Conservation (phyloP, 352 stramenopile species). For the Globisporangium radiosum region DNA sequence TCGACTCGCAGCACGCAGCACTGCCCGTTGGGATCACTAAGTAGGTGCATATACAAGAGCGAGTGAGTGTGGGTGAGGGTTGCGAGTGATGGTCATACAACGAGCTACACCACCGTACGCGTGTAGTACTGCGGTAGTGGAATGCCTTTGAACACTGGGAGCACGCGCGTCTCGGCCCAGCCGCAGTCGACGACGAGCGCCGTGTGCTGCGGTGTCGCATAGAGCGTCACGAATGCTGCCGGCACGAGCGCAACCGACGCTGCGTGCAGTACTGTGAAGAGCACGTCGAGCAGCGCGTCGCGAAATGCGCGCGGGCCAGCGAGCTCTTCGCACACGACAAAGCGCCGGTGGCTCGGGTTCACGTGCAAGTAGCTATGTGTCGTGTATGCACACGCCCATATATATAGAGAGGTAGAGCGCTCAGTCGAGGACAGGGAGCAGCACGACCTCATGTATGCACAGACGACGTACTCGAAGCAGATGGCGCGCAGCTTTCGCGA, state of each 20-base stretch:
- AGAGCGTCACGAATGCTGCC: conserved; percentile 52
- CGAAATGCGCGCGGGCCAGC: conserved; percentile 51
- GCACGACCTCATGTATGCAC: not conserved
- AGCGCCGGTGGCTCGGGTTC: conserved; percentile 61
- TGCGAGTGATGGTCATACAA: too few relatives aligned
- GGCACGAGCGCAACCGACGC: conserved; percentile 64
- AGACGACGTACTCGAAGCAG: conserved; percentile 62
- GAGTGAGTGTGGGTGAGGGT: too few relatives aligned
- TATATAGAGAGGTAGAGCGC: not conserved
- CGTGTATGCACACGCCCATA: not conserved
- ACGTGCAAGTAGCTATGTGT: conserved; percentile 49
- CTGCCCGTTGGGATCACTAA: conserved; percentile 41
- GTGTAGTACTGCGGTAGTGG: conserved; percentile 63
- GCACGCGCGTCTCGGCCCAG: conserved; percentile 59
- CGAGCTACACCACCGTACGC: conserved; percentile 20
- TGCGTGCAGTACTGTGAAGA: conserved; percentile 63
- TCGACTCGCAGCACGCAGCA: conserved; percentile 34
- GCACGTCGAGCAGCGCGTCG: conserved; percentile 49
- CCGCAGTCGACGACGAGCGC: conserved; percentile 77
- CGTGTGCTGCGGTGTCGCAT: conserved; percentile 68
- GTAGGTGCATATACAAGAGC: not conserved
- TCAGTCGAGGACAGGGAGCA: not conserved
- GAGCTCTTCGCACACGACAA: conserved; percentile 80
- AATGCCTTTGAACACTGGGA: conserved; percentile 82
- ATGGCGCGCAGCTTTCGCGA: conserved; percentile 48